A percentile compares a stretch with the other conserved stretches of the same genome.
Conservation (phyloP, 164 flowering plant species). For the Liquidambar formosana region DNA sequence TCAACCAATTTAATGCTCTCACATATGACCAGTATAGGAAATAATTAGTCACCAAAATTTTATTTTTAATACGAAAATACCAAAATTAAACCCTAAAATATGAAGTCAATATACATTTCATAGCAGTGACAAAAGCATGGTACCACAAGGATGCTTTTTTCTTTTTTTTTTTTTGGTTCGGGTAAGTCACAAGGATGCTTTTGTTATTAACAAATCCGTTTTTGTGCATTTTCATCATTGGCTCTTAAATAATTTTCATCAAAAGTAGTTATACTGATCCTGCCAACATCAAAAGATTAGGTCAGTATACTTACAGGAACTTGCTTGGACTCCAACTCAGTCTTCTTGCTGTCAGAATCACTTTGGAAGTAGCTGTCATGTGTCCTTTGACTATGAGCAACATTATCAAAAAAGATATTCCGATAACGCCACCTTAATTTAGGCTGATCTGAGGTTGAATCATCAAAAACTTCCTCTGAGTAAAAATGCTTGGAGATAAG, state of each 20-base stretch:
- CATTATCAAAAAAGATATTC: slow-evolving; percentile 39
- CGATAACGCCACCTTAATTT: slow-evolving; percentile 56
- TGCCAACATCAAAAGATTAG: background rate
- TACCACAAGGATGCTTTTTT: background rate
- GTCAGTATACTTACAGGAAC: slow-evolving; percentile 32
- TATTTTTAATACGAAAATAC: too few relatives aligned
- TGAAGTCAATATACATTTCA: too few relatives aligned
- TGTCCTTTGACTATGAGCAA: slow-evolving; percentile 21
- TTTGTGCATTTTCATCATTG: background rate
- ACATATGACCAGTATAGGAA: too few relatives aligned
- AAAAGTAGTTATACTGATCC: background rate
- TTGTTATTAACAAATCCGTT: background rate
- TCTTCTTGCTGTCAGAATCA: slow-evolving; percentile 12
- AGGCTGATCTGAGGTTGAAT: slow-evolving; percentile 48
- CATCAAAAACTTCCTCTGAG: slow-evolving; percentile 62
- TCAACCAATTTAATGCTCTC: too few relatives aligned
- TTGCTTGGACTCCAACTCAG: slow-evolving; percentile 27
- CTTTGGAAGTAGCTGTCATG: slow-evolving; percentile 13
- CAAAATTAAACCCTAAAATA: too few relatives aligned
- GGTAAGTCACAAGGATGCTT: too few relatives aligned
- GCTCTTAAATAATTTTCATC: background rate
- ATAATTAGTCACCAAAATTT: too few relatives aligned
- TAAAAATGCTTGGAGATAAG: slow-evolving; percentile 58
- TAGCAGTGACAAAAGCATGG: background rate
- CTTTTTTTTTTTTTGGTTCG: too few relatives aligned